A percentile compares a stretch with the other conserved stretches of the same genome.
These are phyloP conservation scores for Lithohypha guttulata DNA, from an alignment of 2,329 filamentous ascomycete species.

Conservation along the genomic window DNA sequence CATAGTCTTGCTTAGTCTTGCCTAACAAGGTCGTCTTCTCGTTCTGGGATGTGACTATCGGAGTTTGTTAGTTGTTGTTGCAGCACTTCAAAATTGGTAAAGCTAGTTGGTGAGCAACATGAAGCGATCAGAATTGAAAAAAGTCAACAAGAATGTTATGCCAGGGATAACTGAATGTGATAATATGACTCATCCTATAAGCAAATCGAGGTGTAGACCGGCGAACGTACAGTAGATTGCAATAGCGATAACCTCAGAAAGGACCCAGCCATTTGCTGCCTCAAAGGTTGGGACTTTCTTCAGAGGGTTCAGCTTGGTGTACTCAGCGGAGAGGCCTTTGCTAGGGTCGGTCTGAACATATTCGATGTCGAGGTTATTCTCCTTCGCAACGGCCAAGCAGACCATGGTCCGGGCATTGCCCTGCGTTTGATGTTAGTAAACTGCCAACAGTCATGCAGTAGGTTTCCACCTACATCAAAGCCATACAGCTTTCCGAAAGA, in stretches of 20 bases:
- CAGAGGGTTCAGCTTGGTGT: slow-evolving; percentile 74
- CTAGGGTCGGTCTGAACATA: slow-evolving; percentile 59
- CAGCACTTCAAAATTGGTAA: too few relatives aligned
- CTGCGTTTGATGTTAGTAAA: slow-evolving; percentile 14
- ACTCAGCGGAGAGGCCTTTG: slow-evolving; percentile 60
- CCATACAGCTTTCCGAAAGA: slow-evolving; percentile 97
- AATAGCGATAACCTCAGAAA: slow-evolving; percentile 87
- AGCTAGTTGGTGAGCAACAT: too few relatives aligned
- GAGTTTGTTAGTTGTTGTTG: too few relatives aligned
- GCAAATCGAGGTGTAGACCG: slow-evolving; percentile 14
- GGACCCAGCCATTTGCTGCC: slow-evolving; percentile 78
- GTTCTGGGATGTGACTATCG: slow-evolving; percentile 96
- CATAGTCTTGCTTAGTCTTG: slow-evolving; percentile 99
- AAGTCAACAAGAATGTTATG: slow-evolving; percentile 90
- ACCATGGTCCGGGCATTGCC: slow-evolving; percentile 37
- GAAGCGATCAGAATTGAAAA: slow-evolving; percentile 70
- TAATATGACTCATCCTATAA: slow-evolving; percentile 57
- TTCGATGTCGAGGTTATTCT: slow-evolving; percentile 89
- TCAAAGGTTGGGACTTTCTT: slow-evolving; percentile 90
- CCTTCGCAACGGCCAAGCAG: slow-evolving; percentile 90
- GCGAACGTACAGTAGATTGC: slow-evolving; percentile 84
- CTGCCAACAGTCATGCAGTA: slow-evolving; percentile 11
- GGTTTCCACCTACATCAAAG: slow-evolving; percentile 52
- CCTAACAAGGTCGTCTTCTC: slow-evolving; percentile 99
- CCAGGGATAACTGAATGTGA: slow-evolving; percentile 93